These are phyloP conservation scores for Macadamia integrifolia DNA, from an alignment of 164 flowering plant species.

Conservation along the genomic window DNA sequence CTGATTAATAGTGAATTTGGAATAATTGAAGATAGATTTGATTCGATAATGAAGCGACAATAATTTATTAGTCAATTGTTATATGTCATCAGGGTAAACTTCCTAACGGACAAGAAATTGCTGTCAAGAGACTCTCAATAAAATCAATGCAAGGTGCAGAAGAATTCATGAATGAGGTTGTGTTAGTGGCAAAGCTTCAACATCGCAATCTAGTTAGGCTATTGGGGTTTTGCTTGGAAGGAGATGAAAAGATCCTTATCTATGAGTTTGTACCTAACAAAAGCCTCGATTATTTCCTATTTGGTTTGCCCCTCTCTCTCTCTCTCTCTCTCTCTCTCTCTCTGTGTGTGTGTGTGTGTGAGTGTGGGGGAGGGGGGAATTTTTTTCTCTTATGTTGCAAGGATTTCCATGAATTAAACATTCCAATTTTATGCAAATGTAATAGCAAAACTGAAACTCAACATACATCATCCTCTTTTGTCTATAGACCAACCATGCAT, in stretches of 20 bases:
- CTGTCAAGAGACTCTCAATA: constrained; percentile 16
- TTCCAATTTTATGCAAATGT: neutral
- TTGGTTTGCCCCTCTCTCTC: constrained; percentile 6
- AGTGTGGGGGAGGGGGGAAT: too few species aligned
- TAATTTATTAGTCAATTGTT: too few species aligned
- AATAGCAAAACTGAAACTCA: too few species aligned
- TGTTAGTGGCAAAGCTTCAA: constrained; percentile 14
- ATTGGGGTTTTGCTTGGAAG: constrained; percentile 11
- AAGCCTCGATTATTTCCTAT: constrained; percentile 15
- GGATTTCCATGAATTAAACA: neutral
- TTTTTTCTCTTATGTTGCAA: too few species aligned
- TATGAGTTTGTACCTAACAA: constrained; percentile 14
- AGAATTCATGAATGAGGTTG: constrained; percentile 18
- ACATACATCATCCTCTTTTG: too few species aligned
- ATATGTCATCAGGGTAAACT: constrained; percentile 14
- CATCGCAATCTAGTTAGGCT: constrained; percentile 19
- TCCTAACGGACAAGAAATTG: constrained; percentile 13
- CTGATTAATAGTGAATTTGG: too few species aligned
- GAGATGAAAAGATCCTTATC: constrained; percentile 15
- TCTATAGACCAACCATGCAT: too few species aligned
- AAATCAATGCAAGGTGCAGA: constrained; percentile 13
- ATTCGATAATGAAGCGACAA: too few species aligned
- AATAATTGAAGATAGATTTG: too few species aligned
- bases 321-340: neutral
- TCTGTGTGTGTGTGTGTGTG: neutral